These are phyloP conservation scores for Neurospora sp. DNA, from an alignment of 495 filamentous ascomycete genomes.

Conservation along the genomic window DNA sequence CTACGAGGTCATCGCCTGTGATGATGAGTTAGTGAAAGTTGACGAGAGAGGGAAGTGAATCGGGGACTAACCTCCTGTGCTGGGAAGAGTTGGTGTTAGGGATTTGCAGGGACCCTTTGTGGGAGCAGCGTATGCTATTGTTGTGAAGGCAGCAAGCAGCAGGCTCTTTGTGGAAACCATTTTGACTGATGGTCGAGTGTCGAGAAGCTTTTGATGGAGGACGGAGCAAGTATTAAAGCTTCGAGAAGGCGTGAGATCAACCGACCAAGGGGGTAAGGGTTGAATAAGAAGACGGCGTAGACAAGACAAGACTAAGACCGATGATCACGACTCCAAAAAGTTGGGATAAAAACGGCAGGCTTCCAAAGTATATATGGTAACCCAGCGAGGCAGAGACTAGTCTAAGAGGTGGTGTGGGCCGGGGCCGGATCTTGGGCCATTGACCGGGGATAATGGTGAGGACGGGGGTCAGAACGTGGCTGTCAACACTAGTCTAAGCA, in stretches of 20 bases:
- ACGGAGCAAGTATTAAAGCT: conserved; percentile 6
- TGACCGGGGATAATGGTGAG: not conserved
- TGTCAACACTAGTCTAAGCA: not conserved
- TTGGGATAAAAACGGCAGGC: not conserved
- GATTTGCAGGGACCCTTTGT: conserved; percentile 1
- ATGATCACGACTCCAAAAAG: not conserved
- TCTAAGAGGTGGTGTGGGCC: not conserved
- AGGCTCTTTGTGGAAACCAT: conserved; percentile 21
- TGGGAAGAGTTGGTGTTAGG: conserved; percentile 14
- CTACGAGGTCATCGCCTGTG: conserved; percentile 31
- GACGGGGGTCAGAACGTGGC: not conserved
- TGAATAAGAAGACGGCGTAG: not conserved
- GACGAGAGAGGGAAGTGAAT: not conserved
- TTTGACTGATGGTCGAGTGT: conserved; percentile 2
- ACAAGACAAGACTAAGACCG: conserved; percentile 1
- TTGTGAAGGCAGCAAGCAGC: conserved; percentile 15
- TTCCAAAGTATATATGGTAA: not conserved
- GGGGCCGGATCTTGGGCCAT: not conserved
- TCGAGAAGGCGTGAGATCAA: conserved; percentile 2
- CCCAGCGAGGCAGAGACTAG: not conserved
- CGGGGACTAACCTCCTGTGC: conserved; percentile 4
- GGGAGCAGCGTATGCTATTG: conserved; percentile 15
- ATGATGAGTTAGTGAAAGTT: conserved; percentile 6
- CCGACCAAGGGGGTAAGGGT: conserved; percentile 2
- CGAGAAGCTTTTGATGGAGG: not conserved